Percentiles rank a stretch among this genome's conserved stretches.
Conservation (phyloP, 352 stramenopile species). For the Blastocystis sp. region DNA sequence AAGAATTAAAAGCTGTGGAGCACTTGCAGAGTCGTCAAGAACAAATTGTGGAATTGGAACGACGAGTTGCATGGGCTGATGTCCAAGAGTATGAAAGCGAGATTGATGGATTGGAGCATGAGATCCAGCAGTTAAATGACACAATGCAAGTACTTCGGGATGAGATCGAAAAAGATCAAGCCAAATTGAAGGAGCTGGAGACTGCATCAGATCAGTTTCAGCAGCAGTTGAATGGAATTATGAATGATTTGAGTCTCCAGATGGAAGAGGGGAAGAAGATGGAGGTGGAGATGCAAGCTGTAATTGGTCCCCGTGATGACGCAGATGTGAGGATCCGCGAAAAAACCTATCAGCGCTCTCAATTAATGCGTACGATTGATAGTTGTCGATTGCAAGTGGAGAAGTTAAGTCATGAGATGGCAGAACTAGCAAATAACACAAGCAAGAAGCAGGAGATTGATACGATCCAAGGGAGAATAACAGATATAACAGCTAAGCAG, state of each 20-base stretch:
- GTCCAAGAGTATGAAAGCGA: neutral
- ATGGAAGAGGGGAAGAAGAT: neutral
- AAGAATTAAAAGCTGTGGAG: neutral
- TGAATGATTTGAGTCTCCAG: conserved; percentile 6
- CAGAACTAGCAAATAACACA: neutral
- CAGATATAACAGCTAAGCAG: neutral
- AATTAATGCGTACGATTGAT: neutral
- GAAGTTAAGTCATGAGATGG: neutral
- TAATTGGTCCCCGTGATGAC: neutral
- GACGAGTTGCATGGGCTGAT: neutral
- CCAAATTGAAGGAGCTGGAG: neutral
- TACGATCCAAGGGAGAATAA: neutral
- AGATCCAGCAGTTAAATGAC: neutral
- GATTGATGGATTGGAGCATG: neutral
- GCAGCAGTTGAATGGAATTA: neutral
- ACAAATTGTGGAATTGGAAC: neutral
- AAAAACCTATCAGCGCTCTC: neutral
- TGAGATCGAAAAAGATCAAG: neutral
- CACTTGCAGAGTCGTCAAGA: neutral
- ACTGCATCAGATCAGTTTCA: neutral
- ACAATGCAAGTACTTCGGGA: neutral
- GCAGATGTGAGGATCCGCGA: neutral
- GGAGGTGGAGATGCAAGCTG: neutral
- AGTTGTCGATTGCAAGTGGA: neutral
- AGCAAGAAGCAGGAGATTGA: conserved; percentile 3